Evolutionary conservation across 192 early-diverging fungal genomes (phyloP), one percentile per base, ranked within the genome.

Genomic region (Spizellomyces sp.): DNA sequence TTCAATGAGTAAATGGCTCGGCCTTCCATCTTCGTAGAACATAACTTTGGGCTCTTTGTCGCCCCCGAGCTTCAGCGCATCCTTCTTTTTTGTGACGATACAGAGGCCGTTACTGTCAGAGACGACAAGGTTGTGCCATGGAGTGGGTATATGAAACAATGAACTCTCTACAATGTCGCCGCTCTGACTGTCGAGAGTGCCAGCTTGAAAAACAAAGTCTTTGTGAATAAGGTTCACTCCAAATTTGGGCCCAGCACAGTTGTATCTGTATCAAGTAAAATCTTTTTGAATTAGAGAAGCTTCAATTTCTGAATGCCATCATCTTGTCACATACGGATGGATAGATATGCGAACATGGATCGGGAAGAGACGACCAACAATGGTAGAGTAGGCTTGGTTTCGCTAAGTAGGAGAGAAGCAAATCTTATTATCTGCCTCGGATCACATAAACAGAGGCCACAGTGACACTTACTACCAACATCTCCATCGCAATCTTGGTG

Each of bases 111-210:
- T 36, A 36, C 27, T 36, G 17, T 54, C 50, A n/a, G 12, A 12
- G 50, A 68, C 6, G 58, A 68, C 66, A 21, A 45, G 41, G 44
- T 68, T 68, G 66, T 68, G 66, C 66, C 66, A 68, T 27, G 66
- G 66, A 6, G 66, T 68, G 8, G 66, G 66, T 46, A 68, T 68
- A 19, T 68, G 66, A 17, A 68, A 68, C 27, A 36, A 36, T 36
- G 27, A 36, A 36, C 0, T 36, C 27, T 36, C 27, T 36, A 3
- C 3, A 36, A 3, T 3, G 27, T 36, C 27, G 27, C 27, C 27
- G 0, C 27, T 36, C 5, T 12, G n/a, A 8, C 52, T 27, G 12
- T 68, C 66, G 36, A 15, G 19, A 56, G 14, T 21, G 22, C 12
- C 52, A 56, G n/a, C 7, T 57, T 52, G 6, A 5, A 56, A 10